A percentile compares a stretch with the other conserved stretches of the same genome.
Evolutionary conservation across 148 eudicot species (phyloP).

Genomic region (Diospyros lotus): DNA sequence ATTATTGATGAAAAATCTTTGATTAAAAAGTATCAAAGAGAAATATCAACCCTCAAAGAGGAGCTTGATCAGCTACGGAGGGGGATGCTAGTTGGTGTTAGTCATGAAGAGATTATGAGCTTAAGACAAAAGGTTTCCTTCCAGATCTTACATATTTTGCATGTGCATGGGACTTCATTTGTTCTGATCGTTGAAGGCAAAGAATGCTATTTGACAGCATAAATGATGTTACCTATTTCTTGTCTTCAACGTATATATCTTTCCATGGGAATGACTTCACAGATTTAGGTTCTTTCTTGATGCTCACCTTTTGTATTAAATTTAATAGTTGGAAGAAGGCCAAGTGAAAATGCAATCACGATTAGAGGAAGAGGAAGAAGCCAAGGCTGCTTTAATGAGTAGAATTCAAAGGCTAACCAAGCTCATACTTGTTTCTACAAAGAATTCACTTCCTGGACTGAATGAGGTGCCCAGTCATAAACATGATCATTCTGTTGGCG

Average conservation of each 20-base stretch:
- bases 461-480: conserved; percentile 50
- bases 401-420: conserved; percentile 96
- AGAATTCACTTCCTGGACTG: conserved; percentile 66
- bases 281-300: conserved; percentile 1
- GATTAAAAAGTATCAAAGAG: conserved; percentile 93
- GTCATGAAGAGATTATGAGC: conserved; percentile 78
- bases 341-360: conserved; percentile 96
- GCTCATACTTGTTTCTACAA: conserved; percentile 92
- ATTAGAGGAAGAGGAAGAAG: conserved; percentile 97
- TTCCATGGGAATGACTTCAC: not conserved
- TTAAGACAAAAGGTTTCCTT: conserved; percentile 72
- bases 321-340: conserved; percentile 90
- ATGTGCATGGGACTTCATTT: not conserved
- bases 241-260: not conserved
- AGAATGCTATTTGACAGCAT: not conserved
- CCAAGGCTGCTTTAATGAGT: conserved; percentile 98
- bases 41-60: conserved; percentile 74
- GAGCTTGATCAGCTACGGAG: conserved; percentile 89
- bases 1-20: conserved; percentile 97
- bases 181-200: not conserved
- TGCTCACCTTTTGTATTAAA: not conserved
- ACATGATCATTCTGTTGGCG: conserved; percentile 41
- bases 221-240: not conserved
- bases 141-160: not conserved
- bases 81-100: conserved; percentile 90